phyloP scores from a whole-genome alignment of 2,329 filamentous ascomycete species.

The Paracoccidioides lutzii region DNA sequence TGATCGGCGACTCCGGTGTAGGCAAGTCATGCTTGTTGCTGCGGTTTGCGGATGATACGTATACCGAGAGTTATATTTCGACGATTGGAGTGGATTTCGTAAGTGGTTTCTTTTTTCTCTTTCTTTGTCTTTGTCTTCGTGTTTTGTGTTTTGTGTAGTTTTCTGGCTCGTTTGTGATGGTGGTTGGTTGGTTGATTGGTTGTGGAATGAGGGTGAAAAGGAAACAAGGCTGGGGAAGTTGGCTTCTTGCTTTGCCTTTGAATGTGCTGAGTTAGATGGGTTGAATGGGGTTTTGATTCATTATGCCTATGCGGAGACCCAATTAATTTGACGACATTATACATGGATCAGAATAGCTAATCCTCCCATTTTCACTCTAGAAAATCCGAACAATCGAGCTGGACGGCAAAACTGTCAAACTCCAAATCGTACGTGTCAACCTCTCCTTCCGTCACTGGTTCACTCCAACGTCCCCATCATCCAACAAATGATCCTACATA shows the following conservation, averaged over 20 bases:
- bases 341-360: slow-evolving; percentile 3
- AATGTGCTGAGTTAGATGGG: too few species aligned
- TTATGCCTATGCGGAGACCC: too few species aligned
- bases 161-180: not conserved
- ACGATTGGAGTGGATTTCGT: slow-evolving; percentile 99
- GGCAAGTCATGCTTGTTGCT: slow-evolving; percentile 98
- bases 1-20: slow-evolving; percentile 99
- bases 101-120: slow-evolving; percentile 32
- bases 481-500: not conserved
- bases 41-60: slow-evolving; percentile 97
- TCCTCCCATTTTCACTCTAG: slow-evolving; percentile 35
- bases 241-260: too few species aligned
- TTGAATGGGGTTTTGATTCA: too few species aligned
- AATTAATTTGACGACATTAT: not conserved
- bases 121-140: not conserved
- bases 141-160: not conserved
- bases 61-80: slow-evolving; percentile 99
- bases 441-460: not conserved
- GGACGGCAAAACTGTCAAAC: slow-evolving; percentile 98
- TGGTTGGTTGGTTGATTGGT: not conserved
- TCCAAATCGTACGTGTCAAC: slow-evolving; percentile 73
- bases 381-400: slow-evolving; percentile 99
- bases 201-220: not conserved
- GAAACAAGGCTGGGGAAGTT: not conserved
- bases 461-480: not conserved